Conservation (phyloP, 352 stramenopile species). For the Blastocystis hominis region DNA sequence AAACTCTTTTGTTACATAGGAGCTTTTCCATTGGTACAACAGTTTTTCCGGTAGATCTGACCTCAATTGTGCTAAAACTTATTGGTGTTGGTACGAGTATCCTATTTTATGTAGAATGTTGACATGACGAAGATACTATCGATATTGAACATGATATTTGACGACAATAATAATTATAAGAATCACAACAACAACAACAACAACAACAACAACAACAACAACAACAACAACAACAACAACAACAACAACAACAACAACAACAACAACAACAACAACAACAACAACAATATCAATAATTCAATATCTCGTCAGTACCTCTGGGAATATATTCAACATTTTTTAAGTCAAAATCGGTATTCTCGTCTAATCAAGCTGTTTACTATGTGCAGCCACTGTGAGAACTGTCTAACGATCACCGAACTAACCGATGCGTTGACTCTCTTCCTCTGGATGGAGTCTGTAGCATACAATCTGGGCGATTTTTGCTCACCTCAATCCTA, state of each 20-base stretch:
- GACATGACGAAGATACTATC: background rate
- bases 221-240: too few relatives aligned
- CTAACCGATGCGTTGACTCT: background rate
- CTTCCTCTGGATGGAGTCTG: background rate
- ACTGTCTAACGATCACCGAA: background rate
- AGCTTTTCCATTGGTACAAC: background rate
- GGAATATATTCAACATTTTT: background rate
- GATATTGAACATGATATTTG: background rate
- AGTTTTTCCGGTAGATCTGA: background rate
- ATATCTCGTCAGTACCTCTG: constrained; percentile 2
- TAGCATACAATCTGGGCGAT: background rate
- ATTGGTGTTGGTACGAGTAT: background rate
- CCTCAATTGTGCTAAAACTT: background rate
- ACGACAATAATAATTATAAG: background rate
- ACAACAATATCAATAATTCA: too few relatives aligned
- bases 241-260: too few relatives aligned
- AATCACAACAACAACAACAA: too few relatives aligned
- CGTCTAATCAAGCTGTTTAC: background rate
- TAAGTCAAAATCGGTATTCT: background rate
- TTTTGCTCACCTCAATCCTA: background rate
- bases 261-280: too few relatives aligned
- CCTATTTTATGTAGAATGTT: background rate
- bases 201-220: too few relatives aligned
- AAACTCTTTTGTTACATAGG: background rate
- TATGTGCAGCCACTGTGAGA: background rate